A percentile compares a stretch with the other conserved stretches of the same genome.
Evolutionary conservation across 768 basidiomycete genomes (phyloP).

Genomic region (Scleroderma bovista): DNA sequence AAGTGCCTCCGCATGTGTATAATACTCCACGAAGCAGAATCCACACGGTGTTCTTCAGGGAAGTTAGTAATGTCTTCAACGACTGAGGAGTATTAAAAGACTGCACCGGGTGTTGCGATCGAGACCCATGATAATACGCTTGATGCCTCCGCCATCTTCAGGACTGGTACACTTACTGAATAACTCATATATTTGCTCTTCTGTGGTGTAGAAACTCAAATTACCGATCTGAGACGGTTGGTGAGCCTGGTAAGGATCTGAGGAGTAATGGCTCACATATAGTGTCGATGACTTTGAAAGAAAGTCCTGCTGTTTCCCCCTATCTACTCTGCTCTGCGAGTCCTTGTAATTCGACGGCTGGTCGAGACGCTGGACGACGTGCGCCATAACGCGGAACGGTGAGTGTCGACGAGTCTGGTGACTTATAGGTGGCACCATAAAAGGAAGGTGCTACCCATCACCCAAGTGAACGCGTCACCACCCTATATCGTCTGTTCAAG

Average conservation of each 20-base stretch:
- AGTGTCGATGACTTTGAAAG: slow-evolving; percentile 82
- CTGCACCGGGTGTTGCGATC: slow-evolving; percentile 80
- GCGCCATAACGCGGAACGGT: slow-evolving; percentile 54
- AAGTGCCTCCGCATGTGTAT: slow-evolving; percentile 89
- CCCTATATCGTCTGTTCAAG: slow-evolving; percentile 18
- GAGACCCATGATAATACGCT: slow-evolving; percentile 92
- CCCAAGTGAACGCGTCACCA: slow-evolving; percentile 25
- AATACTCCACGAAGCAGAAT: slow-evolving; percentile 96
- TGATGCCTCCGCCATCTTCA: slow-evolving; percentile 85
- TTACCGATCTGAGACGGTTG: slow-evolving; percentile 66
- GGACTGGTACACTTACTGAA: slow-evolving; percentile 87
- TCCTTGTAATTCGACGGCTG: slow-evolving; percentile 98
- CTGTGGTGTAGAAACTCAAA: slow-evolving; percentile 90
- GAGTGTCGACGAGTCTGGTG: background rate
- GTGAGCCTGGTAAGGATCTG: background rate
- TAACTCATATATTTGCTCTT: slow-evolving; percentile 93
- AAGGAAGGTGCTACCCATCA: slow-evolving; percentile 27
- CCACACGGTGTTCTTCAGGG: slow-evolving; percentile 77
- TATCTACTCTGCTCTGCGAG: slow-evolving; percentile 77
- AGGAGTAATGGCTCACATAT: slow-evolving; percentile 58
- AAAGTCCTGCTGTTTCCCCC: slow-evolving; percentile 72
- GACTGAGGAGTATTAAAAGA: background rate
- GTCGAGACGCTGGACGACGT: slow-evolving; percentile 81
- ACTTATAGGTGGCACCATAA: slow-evolving; percentile 2
- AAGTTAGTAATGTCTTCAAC: slow-evolving; percentile 4